Conservation (phyloP, 352 stramenopile species). For the Phytophthora megakarya region DNA sequence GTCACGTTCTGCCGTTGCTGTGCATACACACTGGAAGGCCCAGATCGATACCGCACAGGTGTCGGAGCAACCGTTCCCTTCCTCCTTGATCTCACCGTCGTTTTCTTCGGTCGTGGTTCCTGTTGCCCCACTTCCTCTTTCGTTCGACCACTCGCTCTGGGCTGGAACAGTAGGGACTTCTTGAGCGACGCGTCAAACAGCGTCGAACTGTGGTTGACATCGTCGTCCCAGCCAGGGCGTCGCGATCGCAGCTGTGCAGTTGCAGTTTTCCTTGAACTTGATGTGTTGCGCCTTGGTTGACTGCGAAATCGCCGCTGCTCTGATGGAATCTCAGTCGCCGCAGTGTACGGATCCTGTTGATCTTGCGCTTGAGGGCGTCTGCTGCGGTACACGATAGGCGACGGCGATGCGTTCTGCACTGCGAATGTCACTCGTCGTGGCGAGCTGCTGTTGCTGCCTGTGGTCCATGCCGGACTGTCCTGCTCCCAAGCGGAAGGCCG, state of each 20-base stretch:
- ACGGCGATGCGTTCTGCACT: conserved; percentile 46
- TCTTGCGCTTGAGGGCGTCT: background rate
- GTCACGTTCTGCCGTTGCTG: conserved; percentile 27
- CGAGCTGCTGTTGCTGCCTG: conserved; percentile 1
- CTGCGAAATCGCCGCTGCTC: background rate
- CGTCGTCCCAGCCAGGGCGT: conserved; percentile 53
- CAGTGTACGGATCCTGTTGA: conserved; percentile 12
- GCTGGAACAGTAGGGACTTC: conserved; percentile 58
- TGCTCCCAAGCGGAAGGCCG: background rate
- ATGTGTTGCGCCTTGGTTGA: background rate
- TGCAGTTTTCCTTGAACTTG: background rate
- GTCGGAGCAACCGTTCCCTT: conserved; percentile 1
- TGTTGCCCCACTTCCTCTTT: conserved; percentile 31
- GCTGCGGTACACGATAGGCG: conserved; percentile 42
- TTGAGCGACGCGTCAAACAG: conserved; percentile 64
- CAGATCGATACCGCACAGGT: conserved; percentile 21
- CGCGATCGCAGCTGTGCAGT: background rate
- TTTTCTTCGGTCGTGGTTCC: background rate
- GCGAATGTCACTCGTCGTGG: conserved; percentile 53
- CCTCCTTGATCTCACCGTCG: background rate
- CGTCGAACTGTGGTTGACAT: conserved; percentile 32
- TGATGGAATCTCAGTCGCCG: background rate
- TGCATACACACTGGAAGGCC: conserved; percentile 38
- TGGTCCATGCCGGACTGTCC: background rate
- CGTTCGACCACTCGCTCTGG: conserved; percentile 44